Evolutionary conservation across 2,329 filamentous ascomycete species (phyloP).

Genomic region (Acrodontium crateriforme): DNA sequence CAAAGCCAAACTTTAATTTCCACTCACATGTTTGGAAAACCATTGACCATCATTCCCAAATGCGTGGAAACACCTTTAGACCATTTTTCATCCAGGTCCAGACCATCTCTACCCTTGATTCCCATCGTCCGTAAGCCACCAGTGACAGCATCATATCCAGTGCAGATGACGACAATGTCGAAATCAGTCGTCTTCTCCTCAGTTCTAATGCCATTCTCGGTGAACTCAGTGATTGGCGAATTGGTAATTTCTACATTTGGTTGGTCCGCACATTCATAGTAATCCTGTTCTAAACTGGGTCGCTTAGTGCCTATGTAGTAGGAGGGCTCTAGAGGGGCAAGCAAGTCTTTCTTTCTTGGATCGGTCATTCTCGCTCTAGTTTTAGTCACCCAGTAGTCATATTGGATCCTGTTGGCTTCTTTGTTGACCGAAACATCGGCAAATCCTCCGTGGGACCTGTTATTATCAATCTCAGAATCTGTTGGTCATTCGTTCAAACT

Average conservation of each 20-base stretch:
- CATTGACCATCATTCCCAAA: slow-evolving; percentile 22
- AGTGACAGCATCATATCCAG: slow-evolving; percentile 28
- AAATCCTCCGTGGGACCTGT: background rate
- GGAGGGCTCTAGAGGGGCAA: slow-evolving; percentile 27
- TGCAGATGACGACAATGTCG: slow-evolving; percentile 30
- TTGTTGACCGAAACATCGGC: slow-evolving; percentile 21
- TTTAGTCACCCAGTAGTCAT: slow-evolving; percentile 33
- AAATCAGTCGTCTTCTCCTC: slow-evolving; percentile 27
- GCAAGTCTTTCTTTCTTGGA: slow-evolving; percentile 28
- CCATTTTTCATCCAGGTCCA: slow-evolving; percentile 30
- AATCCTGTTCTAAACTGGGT: slow-evolving; percentile 31
- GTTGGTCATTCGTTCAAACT: too few relatives aligned
- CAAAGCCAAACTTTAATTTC: too few relatives aligned
- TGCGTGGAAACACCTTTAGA: slow-evolving; percentile 27
- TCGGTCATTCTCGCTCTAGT: slow-evolving; percentile 28
- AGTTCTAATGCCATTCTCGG: slow-evolving; percentile 30
- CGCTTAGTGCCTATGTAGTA: slow-evolving; percentile 32
- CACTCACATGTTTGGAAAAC: slow-evolving; percentile 26
- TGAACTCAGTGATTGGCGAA: slow-evolving; percentile 29
- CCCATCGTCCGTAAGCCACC: slow-evolving; percentile 24
- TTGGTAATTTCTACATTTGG: slow-evolving; percentile 28
- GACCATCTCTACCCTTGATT: slow-evolving; percentile 20
- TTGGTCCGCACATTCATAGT: slow-evolving; percentile 29
- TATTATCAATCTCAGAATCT: too few relatives aligned
- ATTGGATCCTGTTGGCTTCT: slow-evolving; percentile 26